Base-by-base conservation (phyloP, 106 monocot species). In the Vanilla planifolia region DNA sequence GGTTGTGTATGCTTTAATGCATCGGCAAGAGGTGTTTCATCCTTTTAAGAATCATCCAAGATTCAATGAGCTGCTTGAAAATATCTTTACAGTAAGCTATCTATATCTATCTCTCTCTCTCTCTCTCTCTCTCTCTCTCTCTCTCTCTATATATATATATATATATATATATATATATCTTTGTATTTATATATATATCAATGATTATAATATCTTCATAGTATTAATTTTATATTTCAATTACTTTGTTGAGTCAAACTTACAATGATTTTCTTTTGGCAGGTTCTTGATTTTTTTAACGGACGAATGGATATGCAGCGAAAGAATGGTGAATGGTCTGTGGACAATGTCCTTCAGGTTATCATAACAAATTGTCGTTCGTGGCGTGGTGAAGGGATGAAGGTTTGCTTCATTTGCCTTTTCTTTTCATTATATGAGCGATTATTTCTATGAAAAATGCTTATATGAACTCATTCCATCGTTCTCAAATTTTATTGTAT, bases 1-100 rank as follows among this genome's bases (percentile, higher is more conserved):
- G 96, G 91, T 96, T 51, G 84, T 98, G 37, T 98, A 98, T 82
- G 96, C 96, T 53, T 66, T 98, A 69, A 72, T 98, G 96, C 96
- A 88, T 40, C 69, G 88, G 13, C 96, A 91, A 45, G 91, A 91
- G 59, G 69, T 98, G 11, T 98, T 98, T 68, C 81, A 79, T 29
- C 96, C 91, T 60, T 98, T 98, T 67, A 92, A 88, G 69, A 85
- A 67, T 74, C 96, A 98, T 80, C 84, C 91, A 71, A 84, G 84
- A 32, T 98, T 98, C 51, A 79, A 73, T 67, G 96, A 98, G 61
- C 70, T 98, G 60, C 68, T 98, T 46, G 96, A 98, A 67, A 98
- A 91, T 45, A 87, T 96, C 32, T 96, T 77, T 60, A 87, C 74
- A 4, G 96, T 96, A 81, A 43, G 73, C 19, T 61, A 19, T 28